Evolutionary conservation across 768 basidiomycete genomes (phyloP).

Genomic region (Termitomyces sp.): DNA sequence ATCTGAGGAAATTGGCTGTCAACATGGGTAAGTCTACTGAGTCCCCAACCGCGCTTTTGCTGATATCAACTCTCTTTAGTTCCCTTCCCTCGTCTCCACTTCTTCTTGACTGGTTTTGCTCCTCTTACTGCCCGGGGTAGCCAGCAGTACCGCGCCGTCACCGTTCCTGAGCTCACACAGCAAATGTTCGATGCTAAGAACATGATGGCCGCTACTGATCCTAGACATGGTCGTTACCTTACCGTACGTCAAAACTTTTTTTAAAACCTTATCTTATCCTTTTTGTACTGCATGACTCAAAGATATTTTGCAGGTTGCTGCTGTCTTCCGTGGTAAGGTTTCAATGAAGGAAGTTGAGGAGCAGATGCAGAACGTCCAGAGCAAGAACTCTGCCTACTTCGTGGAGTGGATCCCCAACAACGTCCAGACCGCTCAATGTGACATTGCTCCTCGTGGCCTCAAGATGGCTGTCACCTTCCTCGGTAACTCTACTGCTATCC

Average conservation of each 20-base stretch:
- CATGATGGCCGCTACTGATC: conserved; percentile 99
- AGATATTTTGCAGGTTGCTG: conserved; percentile 58
- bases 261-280: neutral
- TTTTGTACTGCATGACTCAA: neutral
- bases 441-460: conserved; percentile 91
- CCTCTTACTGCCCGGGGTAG: conserved; percentile 93
- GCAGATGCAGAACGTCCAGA: conserved; percentile 96
- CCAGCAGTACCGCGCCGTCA: conserved; percentile 94
- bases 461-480: conserved; percentile 99
- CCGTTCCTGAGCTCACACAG: conserved; percentile 95
- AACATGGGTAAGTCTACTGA: conserved; percentile 80
- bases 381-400: conserved; percentile 97
- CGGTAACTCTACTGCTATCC: conserved; percentile 96
- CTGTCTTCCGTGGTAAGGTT: conserved; percentile 98
- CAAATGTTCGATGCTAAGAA: conserved; percentile 99
- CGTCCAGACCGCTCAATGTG: conserved; percentile 96
- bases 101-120: conserved; percentile 98
- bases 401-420: conserved; percentile 99
- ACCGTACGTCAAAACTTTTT: conserved; percentile 51
- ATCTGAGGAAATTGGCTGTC: conserved; percentile 95
- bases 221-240: conserved; percentile 94
- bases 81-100: conserved; percentile 98
- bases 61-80: conserved; percentile 42
- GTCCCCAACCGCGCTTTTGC: neutral
- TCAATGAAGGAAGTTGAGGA: conserved; percentile 99